These are phyloP conservation scores for Pestalotiopsis sp. DNA, from an alignment of 2,329 filamentous ascomycete species.

Conservation along the genomic window DNA sequence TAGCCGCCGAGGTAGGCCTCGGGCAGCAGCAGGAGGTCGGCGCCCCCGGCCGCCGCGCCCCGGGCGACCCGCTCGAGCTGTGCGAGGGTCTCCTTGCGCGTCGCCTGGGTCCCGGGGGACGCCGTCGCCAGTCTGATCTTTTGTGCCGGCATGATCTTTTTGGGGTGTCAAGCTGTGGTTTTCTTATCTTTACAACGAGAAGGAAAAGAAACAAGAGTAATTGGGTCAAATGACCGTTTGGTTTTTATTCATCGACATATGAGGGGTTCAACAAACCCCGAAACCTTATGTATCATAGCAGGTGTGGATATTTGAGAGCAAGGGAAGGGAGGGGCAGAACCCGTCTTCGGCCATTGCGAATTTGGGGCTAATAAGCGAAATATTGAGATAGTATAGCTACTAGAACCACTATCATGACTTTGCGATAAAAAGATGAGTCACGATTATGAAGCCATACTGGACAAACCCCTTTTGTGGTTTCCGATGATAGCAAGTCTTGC, in stretches of 20 bases:
- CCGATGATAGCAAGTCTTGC: too few relatives aligned
- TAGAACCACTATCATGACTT: neutral
- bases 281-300: neutral
- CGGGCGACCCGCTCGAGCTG: slow-evolving; percentile 66
- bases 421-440: neutral
- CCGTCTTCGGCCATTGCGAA: neutral
- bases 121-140: slow-evolving; percentile 57
- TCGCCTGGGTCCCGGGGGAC: slow-evolving; percentile 55
- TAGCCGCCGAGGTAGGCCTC: slow-evolving; percentile 94
- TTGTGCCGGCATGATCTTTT: slow-evolving; percentile 14
- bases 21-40: slow-evolving; percentile 81
- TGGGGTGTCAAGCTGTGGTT: neutral
- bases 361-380: neutral
- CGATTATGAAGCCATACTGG: neutral
- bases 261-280: slow-evolving; percentile 7
- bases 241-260: neutral
- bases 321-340: neutral
- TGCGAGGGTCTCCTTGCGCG: slow-evolving; percentile 62
- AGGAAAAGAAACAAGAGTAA: neutral
- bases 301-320: neutral
- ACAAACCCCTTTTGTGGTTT: too few relatives aligned
- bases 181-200: neutral
- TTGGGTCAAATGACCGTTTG: neutral
- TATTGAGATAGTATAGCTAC: neutral
- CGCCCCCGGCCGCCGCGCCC: slow-evolving; percentile 57